phyloP scores from a whole-genome alignment of 345 rosid genomes.

The Corchorus olitorius region DNA sequence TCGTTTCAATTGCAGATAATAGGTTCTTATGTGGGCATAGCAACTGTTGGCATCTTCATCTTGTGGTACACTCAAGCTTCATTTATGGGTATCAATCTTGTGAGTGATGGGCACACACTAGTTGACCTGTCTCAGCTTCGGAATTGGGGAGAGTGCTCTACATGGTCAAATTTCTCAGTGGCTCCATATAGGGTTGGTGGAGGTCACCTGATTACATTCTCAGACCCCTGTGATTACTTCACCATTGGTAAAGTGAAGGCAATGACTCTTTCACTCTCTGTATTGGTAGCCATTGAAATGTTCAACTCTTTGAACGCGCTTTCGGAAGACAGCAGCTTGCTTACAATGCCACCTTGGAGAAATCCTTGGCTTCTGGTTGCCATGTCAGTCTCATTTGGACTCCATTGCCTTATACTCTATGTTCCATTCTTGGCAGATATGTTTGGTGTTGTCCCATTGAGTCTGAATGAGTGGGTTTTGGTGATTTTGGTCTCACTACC shows the following conservation, averaged over 20 bases:
- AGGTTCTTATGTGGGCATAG: conserved; percentile 91
- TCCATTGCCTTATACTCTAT: conserved; percentile 82
- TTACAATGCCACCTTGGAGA: conserved; percentile 87
- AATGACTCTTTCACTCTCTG: conserved; percentile 85
- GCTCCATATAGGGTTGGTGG: conserved; percentile 58
- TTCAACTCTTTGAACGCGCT: conserved; percentile 88
- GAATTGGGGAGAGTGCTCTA: conserved; percentile 73
- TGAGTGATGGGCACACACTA: conserved; percentile 76
- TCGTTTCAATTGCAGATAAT: conserved; percentile 53
- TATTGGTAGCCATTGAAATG: conserved; percentile 89
- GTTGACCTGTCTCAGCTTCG: conserved; percentile 70
- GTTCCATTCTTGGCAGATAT: conserved; percentile 77
- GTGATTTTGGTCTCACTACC: conserved; percentile 81
- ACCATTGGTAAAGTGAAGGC: conserved; percentile 82
- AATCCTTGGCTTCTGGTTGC: conserved; percentile 93
- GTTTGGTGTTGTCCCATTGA: conserved; percentile 81
- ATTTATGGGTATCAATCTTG: conserved; percentile 69
- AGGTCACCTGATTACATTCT: conserved; percentile 52
- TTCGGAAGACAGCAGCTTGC: conserved; percentile 82
- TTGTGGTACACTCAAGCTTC: conserved; percentile 90
- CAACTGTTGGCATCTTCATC: conserved; percentile 86
- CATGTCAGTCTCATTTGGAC: conserved; percentile 78
- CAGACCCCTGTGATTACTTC: conserved; percentile 86
- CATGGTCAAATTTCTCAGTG: conserved; percentile 80
- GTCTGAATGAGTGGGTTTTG: conserved; percentile 70